Evolutionary conservation across 2,329 filamentous ascomycete genomes (phyloP).

Genomic region (Macrophomina pseudophaseolina): DNA sequence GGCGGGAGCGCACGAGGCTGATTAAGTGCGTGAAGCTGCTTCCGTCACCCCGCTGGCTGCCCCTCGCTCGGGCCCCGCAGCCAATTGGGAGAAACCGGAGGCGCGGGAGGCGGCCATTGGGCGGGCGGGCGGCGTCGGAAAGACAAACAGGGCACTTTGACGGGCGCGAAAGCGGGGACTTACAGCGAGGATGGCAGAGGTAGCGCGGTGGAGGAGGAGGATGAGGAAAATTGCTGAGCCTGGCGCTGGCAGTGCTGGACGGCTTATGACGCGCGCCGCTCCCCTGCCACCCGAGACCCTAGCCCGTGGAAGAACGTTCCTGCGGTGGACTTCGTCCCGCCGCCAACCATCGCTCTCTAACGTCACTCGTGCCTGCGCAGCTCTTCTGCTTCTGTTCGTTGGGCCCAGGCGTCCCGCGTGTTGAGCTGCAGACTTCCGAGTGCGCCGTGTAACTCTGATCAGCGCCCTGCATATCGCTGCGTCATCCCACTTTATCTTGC

Average conservation of each 20-base stretch:
- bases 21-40: conserved; percentile 15
- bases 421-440: background rate
- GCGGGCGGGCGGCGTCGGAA: conserved; percentile 1
- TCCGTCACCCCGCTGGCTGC: conserved; percentile 21
- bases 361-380: conserved; percentile 1
- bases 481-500: background rate
- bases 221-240: conserved; percentile 20
- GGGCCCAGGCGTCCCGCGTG: background rate
- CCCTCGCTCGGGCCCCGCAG: conserved; percentile 15
- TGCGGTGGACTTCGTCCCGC: conserved; percentile 17
- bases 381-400: background rate
- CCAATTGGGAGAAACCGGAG: background rate
- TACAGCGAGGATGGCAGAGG: background rate
- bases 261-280: conserved; percentile 19
- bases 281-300: background rate
- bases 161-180: background rate
- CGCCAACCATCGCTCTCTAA: background rate
- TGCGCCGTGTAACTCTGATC: background rate
- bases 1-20: background rate
- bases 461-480: background rate
- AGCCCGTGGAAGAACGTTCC: conserved; percentile 16
- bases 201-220: conserved; percentile 6
- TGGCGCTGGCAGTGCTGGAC: background rate
- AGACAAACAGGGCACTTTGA: background rate
- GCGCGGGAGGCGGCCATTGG: conserved; percentile 7